Base-by-base conservation (phyloP, 257 asterid genomes). In the Craterostigma plantagineum region DNA sequence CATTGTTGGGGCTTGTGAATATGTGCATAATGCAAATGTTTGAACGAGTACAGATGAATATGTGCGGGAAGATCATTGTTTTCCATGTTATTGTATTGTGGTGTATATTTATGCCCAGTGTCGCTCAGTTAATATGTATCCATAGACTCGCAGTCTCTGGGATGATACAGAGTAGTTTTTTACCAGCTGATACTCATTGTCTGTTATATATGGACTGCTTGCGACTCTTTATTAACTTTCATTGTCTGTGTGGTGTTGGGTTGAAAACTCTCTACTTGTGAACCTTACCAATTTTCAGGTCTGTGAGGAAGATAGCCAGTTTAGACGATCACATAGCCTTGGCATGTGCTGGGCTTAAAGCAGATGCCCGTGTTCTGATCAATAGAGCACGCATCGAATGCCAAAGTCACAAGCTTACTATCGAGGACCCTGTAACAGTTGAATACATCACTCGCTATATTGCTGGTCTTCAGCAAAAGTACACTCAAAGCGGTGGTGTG, bases 401-500 rank as follows among this genome's bases (percentile, higher is more conserved):
- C 65, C 95, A 83, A 63, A 67, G 73, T 18, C 43, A 67, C 42
- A 67, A 63, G 68, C 95, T 87, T 42, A 87, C 95, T 0, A 76
- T 87, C 15, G 98, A 87, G 65, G 98, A 87, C 59, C 93, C 98
- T 5, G 98, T 71, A 41, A 87, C 98, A 0, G 95, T 87, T 51
- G 98, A 82, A 65, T 87, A 87, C 64, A 82, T 87, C 52, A 87
- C 98, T 50, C 98, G 98, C 11, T 87, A 81, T 48, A 76, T 87
- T 48, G 97, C 97, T 65, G 97, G 97, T 18, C 95, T 87, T 60
- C 97, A 87, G 76, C 98, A 87, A 55, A 87, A 87, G 69, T 87
- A 87, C 71, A 87, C 98, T 4, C 98, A 87, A 63, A 87, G 98
- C 72, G 98, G 98, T 59, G 95, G 98, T 59, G 98, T 87, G 36